phyloP scores from a whole-genome alignment of 257 asterid genomes.

The Hygrophila difformis region DNA sequence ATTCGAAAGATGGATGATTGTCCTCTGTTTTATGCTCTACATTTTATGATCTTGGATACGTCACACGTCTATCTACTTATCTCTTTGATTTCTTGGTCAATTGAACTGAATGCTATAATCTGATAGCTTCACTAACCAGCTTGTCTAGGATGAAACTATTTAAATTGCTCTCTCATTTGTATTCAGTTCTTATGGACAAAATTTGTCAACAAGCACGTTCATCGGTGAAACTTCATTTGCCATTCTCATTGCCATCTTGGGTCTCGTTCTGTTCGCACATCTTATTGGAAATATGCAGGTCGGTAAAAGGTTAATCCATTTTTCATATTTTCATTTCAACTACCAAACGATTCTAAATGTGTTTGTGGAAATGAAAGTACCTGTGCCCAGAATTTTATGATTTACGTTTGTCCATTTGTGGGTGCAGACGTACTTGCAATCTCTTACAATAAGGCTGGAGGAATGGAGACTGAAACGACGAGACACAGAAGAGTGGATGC shows the following conservation, averaged over 20 bases:
- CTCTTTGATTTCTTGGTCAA: not conserved
- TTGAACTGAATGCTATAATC: not conserved
- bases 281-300: conserved; percentile 99
- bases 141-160: conserved; percentile 3
- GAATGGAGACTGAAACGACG: conserved; percentile 90
- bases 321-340: too few relatives aligned
- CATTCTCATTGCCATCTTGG: conserved; percentile 80
- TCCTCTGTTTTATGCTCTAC: too few relatives aligned
- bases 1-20: too few relatives aligned
- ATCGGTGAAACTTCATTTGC: conserved; percentile 82
- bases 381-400: conserved; percentile 3
- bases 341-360: too few relatives aligned
- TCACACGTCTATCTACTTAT: not conserved
- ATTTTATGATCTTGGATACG: not conserved
- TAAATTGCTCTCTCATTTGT: conserved; percentile 7
- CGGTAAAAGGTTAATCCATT: not conserved
- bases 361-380: not conserved
- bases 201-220: conserved; percentile 75
- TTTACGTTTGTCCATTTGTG: conserved; percentile 15
- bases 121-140: too few relatives aligned
- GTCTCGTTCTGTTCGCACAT: conserved; percentile 83
- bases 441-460: conserved; percentile 73
- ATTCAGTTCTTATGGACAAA: conserved; percentile 84
- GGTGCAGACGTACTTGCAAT: conserved; percentile 80
- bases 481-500: conserved; percentile 97